Evolutionary conservation across 1,284 basidiomycete genomes (phyloP), one percentile per base, ranked within the genome.

Genomic region (Malassezia sympodialis): DNA sequence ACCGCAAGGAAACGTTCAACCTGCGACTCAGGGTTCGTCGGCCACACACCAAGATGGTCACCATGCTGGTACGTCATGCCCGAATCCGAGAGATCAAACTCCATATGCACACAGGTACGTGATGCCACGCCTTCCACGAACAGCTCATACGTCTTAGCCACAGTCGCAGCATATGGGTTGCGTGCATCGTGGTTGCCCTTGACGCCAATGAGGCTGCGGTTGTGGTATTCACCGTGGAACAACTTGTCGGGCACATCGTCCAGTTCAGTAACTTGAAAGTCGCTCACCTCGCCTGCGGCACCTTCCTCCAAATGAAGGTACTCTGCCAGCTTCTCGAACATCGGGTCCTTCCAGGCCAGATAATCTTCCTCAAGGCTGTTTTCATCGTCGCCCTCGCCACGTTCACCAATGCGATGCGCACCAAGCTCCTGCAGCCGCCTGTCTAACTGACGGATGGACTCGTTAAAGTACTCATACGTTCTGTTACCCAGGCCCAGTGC

Each of bases 331-430:
- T 84, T 83, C 42, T 86, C 84, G 84, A 90, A 96, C 90, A 96
- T 91, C 67, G 80, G 82, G 75, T 98, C 93, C 77, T 98, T 98
- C 93, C 93, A 98, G 62, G 88, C 90, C n/a, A 98, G 82, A 76
- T 96, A 98, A 77, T 98, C 93, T 78, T 98, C 94, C 76, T 98
- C 93, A 88, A 98, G 93, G 73, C 87, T 90, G 80, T 94, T 94
- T 77, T 98, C 93, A 75, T 98, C 93, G 72, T 98, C 93, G 65
- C 93, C 93, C 77, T 96, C 90, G 17, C 93, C 94, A 39, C 85
- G 82, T 75, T 87, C 85, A 49, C 91, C 91, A 49, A 98, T 87
- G 58, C 90, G 83, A 57, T 81, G 77, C 27, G 84, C 94, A 30
- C 90, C 91, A 78, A 93, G 85, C 66, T 84, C 83, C 8, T 80